Base-by-base conservation (phyloP, 192 early-diverging fungal species). In the Coemansia sp. region DNA sequence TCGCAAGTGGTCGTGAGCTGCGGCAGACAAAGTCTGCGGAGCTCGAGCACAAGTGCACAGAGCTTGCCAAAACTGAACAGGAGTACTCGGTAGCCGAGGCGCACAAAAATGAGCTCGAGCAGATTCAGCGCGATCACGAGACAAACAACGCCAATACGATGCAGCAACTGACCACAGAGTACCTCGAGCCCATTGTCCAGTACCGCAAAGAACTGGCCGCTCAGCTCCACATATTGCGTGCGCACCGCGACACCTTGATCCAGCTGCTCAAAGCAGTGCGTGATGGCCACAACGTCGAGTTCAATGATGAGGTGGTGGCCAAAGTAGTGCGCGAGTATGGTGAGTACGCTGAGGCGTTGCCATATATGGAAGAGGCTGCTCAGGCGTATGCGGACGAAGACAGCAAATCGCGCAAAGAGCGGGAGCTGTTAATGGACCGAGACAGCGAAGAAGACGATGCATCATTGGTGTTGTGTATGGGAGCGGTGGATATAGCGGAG, bases 281-380 rank as follows among this genome's bases (percentile, higher is more conserved):
- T 58, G 72, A 64, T 5, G 82, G 84, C 51, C 85, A 91, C 56
- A 91, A 92, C 72, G 79, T 84, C 50, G 89, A 92, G 62, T 90
- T 83, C 65, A 86, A 88, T 60, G 90, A 92, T 60, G 79, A 79
- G 54, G 88, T 88, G 2, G 89, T 92, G 17, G 81, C 85, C 29
- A 61, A 65, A 21, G 84, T 90, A 0, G 79, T 91, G 25, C 60
- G 70, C 15, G 80, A 71, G 10, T 92, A 87, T 53, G 84, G 88
- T 12, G 84, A 85, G 21, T 92, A 87, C 38, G 38, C 84, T 0
- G 67, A 71, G 1, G 66, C 66, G 1, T 81, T 71, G 37, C 84
- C 78, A 25, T 67, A 78, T 9, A 56, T 76, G 43, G 71, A 81
- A 45, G 43, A 37, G 0, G 73, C 70, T 0, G 76, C 73, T 10